A percentile compares a stretch with the other conserved stretches of the same genome.
phyloP scores from a whole-genome alignment of 2,329 filamentous ascomycete genomes.

The Aspergillus uvarum region DNA sequence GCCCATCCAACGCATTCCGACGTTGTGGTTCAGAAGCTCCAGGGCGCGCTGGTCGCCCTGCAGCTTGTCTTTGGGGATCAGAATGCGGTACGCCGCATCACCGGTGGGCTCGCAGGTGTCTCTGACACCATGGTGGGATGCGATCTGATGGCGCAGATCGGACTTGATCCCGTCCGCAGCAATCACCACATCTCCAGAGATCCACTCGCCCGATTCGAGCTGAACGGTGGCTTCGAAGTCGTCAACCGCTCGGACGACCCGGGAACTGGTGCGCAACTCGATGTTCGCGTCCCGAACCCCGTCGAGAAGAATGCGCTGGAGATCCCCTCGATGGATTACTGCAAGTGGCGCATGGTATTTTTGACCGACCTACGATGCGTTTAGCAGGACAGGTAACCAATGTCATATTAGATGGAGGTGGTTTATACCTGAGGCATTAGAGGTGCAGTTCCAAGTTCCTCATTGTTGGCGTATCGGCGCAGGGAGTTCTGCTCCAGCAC shows the following conservation, averaged over 20 bases:
- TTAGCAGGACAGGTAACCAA: no score
- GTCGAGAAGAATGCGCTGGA: background rate
- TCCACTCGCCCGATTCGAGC: conserved; percentile 1
- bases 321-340: background rate
- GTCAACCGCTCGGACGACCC: background rate
- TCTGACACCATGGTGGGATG: background rate
- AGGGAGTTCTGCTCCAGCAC: background rate
- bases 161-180: background rate
- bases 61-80: background rate
- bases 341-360: background rate
- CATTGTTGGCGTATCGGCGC: background rate
- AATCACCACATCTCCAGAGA: background rate
- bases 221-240: conserved; percentile 13
- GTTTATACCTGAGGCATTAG: background rate
- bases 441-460: background rate
- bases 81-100: background rate
- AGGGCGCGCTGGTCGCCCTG: conserved; percentile 1
- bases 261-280: background rate
- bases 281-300: background rate
- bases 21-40: background rate
- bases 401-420: background rate
- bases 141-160: conserved; percentile 1
- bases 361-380: background rate
- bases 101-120: conserved; percentile 2
- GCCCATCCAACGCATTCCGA: conserved; percentile 1